phyloP scores from a whole-genome alignment of 345 rosid species.

The Boechera retrofracta region DNA sequence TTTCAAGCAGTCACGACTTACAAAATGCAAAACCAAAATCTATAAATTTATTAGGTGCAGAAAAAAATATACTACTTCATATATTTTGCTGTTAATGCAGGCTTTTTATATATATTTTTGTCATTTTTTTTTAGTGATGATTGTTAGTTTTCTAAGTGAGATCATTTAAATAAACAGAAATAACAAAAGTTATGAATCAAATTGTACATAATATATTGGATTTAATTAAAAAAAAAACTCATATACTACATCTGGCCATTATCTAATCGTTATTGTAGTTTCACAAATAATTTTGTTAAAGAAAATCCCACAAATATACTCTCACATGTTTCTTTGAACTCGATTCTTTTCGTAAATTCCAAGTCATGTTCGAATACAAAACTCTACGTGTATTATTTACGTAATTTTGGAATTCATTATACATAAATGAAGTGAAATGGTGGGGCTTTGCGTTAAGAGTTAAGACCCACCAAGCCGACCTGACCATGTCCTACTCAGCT shows the following conservation, averaged over 20 bases:
- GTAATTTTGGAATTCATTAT: background rate
- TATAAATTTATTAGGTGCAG: no score
- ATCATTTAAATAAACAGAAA: background rate
- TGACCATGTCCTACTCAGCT: conserved; percentile 46
- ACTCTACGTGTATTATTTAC: background rate
- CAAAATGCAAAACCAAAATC: no score
- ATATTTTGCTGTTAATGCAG: no score
- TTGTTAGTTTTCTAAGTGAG: background rate
- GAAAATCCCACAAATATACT: background rate
- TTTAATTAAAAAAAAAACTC: background rate
- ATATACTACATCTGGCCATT: background rate
- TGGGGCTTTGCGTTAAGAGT: conserved; percentile 30
- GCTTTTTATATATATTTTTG: no score
- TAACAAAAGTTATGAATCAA: no score
- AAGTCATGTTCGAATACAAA: background rate
- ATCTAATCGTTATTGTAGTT: background rate
- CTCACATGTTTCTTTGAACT: background rate
- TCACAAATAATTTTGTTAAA: background rate
- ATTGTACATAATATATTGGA: background rate
- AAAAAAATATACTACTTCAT: no score
- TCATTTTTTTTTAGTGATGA: no score
- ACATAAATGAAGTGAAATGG: conserved; percentile 38
- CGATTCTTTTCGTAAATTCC: background rate
- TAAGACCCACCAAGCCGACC: conserved; percentile 41
- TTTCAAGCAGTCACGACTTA: no score